Percentiles rank a stretch among this genome's conserved stretches.
These are phyloP conservation scores for Thielaviopsis punctulata DNA, from an alignment of 2,329 filamentous ascomycete genomes.

Conservation along the genomic window DNA sequence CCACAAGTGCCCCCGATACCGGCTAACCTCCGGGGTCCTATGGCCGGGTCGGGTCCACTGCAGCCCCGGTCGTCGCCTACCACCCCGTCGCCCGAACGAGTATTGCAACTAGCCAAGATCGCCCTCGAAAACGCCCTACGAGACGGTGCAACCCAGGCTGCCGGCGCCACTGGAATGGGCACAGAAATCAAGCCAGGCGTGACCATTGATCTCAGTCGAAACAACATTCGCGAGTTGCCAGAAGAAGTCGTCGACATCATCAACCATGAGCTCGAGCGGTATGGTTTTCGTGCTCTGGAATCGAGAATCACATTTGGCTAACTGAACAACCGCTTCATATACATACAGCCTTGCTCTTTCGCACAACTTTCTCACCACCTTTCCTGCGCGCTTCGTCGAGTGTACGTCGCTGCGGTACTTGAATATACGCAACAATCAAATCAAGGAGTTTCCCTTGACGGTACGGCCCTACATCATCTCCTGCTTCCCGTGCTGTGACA, in stretches of 20 bases:
- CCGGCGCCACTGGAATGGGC: constrained; percentile 40
- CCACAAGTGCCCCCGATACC: constrained; percentile 22
- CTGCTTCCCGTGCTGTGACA: neutral
- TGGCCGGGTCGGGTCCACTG: neutral
- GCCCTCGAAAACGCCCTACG: constrained; percentile 50
- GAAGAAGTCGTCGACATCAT: constrained; percentile 62
- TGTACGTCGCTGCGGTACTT: constrained; percentile 65
- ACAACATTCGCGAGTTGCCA: constrained; percentile 52
- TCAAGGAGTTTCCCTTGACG: constrained; percentile 43
- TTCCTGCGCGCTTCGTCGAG: constrained; percentile 55
- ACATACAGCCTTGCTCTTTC: constrained; percentile 52
- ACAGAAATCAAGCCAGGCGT: constrained; percentile 47
- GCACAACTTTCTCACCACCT: constrained; percentile 57
- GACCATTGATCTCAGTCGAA: constrained; percentile 63
- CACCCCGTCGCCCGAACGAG: constrained; percentile 27
- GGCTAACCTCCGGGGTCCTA: constrained; percentile 13
- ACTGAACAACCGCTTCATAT: no score
- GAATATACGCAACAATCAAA: constrained; percentile 61
- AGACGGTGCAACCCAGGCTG: constrained; percentile 44
- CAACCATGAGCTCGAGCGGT: constrained; percentile 58
- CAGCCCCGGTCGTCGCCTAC: constrained; percentile 26
- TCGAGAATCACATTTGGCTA: no score
- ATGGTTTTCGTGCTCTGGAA: no score
- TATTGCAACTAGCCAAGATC: constrained; percentile 47
- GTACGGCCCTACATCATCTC: constrained; percentile 22